Evolutionary conservation across 495 filamentous ascomycete species (phyloP), one percentile per base, ranked within the genome.

Genomic region (Cladorrhinum samala): DNA sequence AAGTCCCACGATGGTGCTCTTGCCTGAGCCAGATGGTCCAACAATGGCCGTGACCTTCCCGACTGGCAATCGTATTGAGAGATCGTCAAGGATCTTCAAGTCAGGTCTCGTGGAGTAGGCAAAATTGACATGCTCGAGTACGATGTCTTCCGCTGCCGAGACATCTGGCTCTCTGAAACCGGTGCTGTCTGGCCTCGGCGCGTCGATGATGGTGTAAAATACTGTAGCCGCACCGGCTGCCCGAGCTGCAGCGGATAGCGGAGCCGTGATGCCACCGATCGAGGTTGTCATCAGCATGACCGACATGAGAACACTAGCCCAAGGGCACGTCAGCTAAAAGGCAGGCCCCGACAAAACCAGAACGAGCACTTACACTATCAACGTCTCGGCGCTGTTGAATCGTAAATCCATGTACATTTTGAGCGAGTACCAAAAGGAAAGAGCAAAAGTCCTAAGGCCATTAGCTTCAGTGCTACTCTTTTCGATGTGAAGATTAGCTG

Each of bases 41-140:
- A 93, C 87, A 44, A 96, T 76, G n/a, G 91, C 89, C 16, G 87
- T 88, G 16, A 83, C 83, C 63, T 93, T 89, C 1, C 91, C 90
- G 4, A 89, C 83, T 5, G 85, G 83, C 13, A 88, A 73, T 0
- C 61, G 67, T 5, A 86, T 53, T 40, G 66, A 72, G 19, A 86
- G 59, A n/a, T 78, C 60, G 42, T 76, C 69, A 1, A 80, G 67
- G 0, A 87, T 76, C 36, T 73, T 79, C 27, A 82, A 65, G 33
- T 83, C 76, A 1, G 82, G 76, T 23, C 85, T 69, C 6, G 82
- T 78, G 2, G 85, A 82, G 55, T 89, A 90, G 0, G 80, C 72
- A 58, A 88, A 88, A 14, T 74, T 73, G 18, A 87, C 71, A 47
- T 84, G 68, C 37, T 74, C 57, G 18, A 88, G 72, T 0, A 78